Evolutionary conservation across 352 stramenopile genomes (phyloP).

Genomic region (Phytophthora colocasiae): DNA sequence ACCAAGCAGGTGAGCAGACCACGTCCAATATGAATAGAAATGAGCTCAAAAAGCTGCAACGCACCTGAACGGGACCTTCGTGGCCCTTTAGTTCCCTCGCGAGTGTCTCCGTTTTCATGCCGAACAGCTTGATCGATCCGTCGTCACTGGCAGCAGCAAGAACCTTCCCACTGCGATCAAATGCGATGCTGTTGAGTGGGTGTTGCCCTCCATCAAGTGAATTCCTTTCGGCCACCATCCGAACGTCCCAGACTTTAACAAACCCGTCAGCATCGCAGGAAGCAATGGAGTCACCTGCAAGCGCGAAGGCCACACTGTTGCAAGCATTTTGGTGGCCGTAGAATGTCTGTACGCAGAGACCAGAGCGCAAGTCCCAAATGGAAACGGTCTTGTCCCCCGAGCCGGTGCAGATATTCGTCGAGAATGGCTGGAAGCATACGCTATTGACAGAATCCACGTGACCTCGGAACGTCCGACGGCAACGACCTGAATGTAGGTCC

Average conservation of each 20-base stretch:
- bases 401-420: conserved; percentile 92
- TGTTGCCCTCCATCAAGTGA: conserved; percentile 90
- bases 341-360: conserved; percentile 94
- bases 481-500: conserved; percentile 91
- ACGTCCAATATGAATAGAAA: conserved; percentile 38
- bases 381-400: conserved; percentile 96
- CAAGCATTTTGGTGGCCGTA: conserved; percentile 95
- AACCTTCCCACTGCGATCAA: conserved; percentile 90
- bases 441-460: conserved; percentile 96
- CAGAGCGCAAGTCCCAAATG: conserved; percentile 95
- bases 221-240: conserved; percentile 93
- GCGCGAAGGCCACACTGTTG: conserved; percentile 90
- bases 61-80: conserved; percentile 93
- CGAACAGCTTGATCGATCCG: conserved; percentile 90
- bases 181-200: conserved; percentile 91
- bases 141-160: conserved; percentile 92
- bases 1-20: conserved; percentile 14
- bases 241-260: conserved; percentile 96
- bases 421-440: conserved; percentile 94
- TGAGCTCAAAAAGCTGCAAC: conserved; percentile 28
- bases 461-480: conserved; percentile 92
- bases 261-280: conserved; percentile 95
- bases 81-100: conserved; percentile 89
- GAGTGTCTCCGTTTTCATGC: conserved; percentile 73
- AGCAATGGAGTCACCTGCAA: conserved; percentile 90